phyloP scores from a whole-genome alignment of 257 asterid genomes.

The Fraxinus cuspidata region DNA sequence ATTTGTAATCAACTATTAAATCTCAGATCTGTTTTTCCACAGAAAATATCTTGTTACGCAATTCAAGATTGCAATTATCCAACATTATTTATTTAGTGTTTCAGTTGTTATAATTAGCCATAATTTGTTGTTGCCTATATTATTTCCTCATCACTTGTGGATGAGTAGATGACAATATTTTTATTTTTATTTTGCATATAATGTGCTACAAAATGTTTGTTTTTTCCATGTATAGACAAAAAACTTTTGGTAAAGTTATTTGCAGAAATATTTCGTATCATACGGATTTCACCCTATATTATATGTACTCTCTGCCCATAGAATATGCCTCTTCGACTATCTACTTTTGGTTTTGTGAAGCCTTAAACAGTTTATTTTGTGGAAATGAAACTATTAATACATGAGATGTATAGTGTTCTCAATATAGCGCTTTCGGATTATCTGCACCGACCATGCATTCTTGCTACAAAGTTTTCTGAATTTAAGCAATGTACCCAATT shows the following conservation, averaged over 20 bases:
- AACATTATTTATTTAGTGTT: no score
- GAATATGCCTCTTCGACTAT: not conserved
- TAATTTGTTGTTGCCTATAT: no score
- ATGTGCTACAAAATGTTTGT: no score
- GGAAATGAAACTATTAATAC: not conserved
- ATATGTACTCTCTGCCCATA: not conserved
- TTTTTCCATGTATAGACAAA: not conserved
- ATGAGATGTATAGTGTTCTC: not conserved
- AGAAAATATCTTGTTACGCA: not conserved
- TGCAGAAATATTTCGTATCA: not conserved
- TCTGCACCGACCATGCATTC: not conserved
- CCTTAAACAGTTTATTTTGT: no score
- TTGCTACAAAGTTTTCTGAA: not conserved
- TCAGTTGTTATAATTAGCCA: no score
- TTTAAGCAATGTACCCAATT: not conserved
- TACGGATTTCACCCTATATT: not conserved
- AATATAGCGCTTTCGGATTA: not conserved
- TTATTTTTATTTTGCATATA: no score
- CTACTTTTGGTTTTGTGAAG: not conserved
- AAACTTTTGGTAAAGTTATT: not conserved
- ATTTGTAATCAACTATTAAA: not conserved
- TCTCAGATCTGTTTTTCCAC: not conserved
- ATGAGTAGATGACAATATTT: no score
- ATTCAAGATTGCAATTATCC: no score
- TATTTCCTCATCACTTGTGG: no score